These are phyloP conservation scores for Geranium incanum DNA, from an alignment of 441 rosid species.

Conservation along the genomic window DNA sequence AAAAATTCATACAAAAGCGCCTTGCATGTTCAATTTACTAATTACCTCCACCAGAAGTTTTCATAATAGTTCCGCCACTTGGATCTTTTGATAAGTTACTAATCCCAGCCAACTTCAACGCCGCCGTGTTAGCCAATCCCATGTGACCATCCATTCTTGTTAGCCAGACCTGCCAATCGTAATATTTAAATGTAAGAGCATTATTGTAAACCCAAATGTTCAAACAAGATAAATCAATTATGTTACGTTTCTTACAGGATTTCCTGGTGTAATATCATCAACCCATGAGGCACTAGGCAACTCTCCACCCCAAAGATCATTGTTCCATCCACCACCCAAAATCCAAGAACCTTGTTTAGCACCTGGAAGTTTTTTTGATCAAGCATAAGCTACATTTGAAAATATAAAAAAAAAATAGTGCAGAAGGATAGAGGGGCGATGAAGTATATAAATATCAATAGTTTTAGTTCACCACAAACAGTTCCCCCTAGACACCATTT, in stretches of 20 bases:
- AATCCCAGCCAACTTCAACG: conserved; percentile 61
- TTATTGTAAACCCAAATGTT: conserved; percentile 4
- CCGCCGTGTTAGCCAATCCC: conserved; percentile 76
- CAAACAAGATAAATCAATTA: conserved; percentile 11
- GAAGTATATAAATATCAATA: no score
- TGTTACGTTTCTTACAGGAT: conserved; percentile 51
- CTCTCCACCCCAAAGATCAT: conserved; percentile 92
- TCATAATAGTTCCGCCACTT: conserved; percentile 59
- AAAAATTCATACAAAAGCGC: background rate
- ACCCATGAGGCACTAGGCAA: conserved; percentile 71
- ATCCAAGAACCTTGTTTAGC: conserved; percentile 65
- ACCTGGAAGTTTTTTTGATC: conserved; percentile 28
- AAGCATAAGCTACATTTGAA: background rate
- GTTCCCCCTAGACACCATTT: no score
- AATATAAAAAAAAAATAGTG: background rate
- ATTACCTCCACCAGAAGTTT: conserved; percentile 55
- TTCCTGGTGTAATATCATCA: conserved; percentile 55
- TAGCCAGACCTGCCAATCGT: conserved; percentile 63
- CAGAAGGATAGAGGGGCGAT: no score
- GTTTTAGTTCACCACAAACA: no score
- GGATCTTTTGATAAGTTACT: conserved; percentile 53
- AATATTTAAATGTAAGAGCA: conserved; percentile 6
- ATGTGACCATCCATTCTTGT: conserved; percentile 87
- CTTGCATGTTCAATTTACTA: conserved; percentile 7
- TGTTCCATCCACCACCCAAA: conserved; percentile 92